Conservation (phyloP, 2,329 filamentous ascomycete species). For the Colletotrichum sp. region DNA sequence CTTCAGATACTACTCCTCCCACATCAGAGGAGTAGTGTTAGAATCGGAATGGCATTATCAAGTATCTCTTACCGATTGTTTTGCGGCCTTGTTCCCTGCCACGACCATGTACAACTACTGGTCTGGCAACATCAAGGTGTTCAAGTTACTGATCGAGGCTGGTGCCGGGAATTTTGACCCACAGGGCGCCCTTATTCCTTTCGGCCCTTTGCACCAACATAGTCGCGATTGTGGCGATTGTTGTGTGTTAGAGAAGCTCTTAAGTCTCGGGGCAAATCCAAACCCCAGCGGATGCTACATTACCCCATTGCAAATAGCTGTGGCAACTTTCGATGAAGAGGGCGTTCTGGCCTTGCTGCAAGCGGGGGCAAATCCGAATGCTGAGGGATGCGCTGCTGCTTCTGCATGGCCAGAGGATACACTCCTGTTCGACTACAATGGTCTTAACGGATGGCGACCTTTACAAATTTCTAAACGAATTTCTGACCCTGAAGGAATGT, state of each 20-base stretch:
- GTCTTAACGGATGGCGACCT: not conserved
- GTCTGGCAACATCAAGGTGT: too few species aligned
- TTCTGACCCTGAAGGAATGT: too few species aligned
- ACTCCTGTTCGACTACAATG: rapidly evolving
- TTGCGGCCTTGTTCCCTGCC: not conserved
- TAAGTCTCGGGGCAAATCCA: too few species aligned
- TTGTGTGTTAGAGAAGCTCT: too few species aligned
- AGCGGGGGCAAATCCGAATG: not conserved
- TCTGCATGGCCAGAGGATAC: rapidly evolving
- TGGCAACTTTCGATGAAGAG: rapidly evolving
- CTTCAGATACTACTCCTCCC: too few species aligned
- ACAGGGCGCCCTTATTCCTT: rapidly evolving
- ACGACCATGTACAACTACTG: too few species aligned
- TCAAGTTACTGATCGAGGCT: rapidly evolving
- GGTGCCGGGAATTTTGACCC: not conserved
- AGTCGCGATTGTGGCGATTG: rapidly evolving
- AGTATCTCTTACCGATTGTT: not conserved
- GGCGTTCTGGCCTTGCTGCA: rapidly evolving
- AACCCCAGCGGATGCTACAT: rapidly evolving
- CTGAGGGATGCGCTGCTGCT: rapidly evolving
- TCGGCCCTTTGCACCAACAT: rapidly evolving
- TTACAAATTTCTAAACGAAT: rapidly evolving
- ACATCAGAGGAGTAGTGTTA: too few species aligned
- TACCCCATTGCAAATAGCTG: too few species aligned
- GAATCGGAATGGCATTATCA: too few species aligned